phyloP scores from a whole-genome alignment of 108 stramenopile species.

The Nitzschia sp. region DNA sequence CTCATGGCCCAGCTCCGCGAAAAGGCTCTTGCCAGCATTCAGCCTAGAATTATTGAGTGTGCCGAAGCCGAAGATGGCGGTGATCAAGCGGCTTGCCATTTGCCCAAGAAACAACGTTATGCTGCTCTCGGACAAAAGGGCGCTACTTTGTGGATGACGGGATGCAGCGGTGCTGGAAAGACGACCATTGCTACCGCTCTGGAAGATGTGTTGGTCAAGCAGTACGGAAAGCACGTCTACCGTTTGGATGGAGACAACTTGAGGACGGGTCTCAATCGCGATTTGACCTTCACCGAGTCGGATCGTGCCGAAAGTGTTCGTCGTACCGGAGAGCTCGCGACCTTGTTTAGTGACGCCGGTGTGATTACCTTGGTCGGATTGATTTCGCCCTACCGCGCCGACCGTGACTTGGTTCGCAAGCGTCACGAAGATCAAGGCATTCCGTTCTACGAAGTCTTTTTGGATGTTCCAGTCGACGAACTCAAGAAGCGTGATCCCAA shows the following conservation, averaged over 20 bases:
- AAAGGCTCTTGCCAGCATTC: conserved; percentile 73
- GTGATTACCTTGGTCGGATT: conserved; percentile 96
- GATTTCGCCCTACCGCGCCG: conserved; percentile 92
- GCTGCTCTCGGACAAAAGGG: conserved; percentile 95
- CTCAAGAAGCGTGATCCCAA: conserved; percentile 88
- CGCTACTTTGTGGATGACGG: conserved; percentile 99
- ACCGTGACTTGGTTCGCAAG: conserved; percentile 91
- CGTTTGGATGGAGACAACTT: conserved; percentile 97
- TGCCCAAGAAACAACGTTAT: conserved; percentile 81
- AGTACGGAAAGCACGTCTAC: conserved; percentile 95
- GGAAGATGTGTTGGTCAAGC: conserved; percentile 93
- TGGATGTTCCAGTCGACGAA: conserved; percentile 96
- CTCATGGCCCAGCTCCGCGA: conserved; percentile 75
- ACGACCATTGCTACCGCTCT: conserved; percentile 97
- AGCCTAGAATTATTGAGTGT: conserved; percentile 99
- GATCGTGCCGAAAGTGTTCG: conserved; percentile 97
- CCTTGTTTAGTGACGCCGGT: conserved; percentile 94
- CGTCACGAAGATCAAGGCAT: conserved; percentile 97
- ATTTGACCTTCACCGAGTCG: conserved; percentile 89
- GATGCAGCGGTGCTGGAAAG: conserved; percentile 93
- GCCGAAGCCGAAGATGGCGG: conserved; percentile 85
- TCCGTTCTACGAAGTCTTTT: conserved; percentile 97
- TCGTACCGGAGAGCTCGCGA: conserved; percentile 95
- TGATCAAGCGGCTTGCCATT: conserved; percentile 92
- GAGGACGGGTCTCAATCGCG: conserved; percentile 94